Evolutionary conservation across 2,329 filamentous ascomycete genomes (phyloP).

Genomic region (Colletotrichum eleusines): DNA sequence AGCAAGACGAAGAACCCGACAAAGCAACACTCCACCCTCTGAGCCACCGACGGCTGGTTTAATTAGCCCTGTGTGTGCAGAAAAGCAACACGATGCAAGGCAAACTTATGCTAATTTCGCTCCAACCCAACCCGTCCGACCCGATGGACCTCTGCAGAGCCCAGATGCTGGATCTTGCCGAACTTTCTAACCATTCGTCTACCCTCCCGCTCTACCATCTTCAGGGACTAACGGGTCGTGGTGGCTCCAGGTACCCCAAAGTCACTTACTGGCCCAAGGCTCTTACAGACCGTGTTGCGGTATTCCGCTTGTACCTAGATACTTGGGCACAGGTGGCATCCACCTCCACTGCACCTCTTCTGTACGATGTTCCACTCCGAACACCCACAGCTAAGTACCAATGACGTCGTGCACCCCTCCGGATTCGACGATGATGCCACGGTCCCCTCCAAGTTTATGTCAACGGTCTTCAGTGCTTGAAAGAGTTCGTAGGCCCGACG

Average conservation of each 20-base stretch:
- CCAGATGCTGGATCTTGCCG: conserved; percentile 41
- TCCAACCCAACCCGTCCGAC: conserved; percentile 23
- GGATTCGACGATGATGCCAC: conserved; percentile 35
- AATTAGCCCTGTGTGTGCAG: conserved; percentile 16
- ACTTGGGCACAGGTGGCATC: background rate
- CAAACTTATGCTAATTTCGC: conserved; percentile 9
- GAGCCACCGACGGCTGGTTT: conserved; percentile 27
- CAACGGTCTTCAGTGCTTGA: conserved; percentile 32
- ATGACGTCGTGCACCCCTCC: conserved; percentile 39
- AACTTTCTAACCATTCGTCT: conserved; percentile 28
- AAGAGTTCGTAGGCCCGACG: conserved; percentile 32
- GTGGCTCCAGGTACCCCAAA: conserved; percentile 19
- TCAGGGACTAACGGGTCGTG: conserved; percentile 33
- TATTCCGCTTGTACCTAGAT: conserved; percentile 11
- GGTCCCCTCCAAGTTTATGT: conserved; percentile 39
- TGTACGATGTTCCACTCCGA: conserved; percentile 27
- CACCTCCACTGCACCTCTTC: background rate
- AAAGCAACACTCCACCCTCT: background rate
- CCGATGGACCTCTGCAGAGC: conserved; percentile 14
- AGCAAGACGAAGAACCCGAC: conserved; percentile 1
- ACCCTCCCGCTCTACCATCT: conserved; percentile 5
- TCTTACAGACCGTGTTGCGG: conserved; percentile 4
- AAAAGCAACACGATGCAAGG: conserved; percentile 11
- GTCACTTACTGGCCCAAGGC: conserved; percentile 9
- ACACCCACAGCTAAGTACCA: conserved; percentile 35